Evolutionary conservation across 805 yeast genomes (phyloP), one percentile per base, ranked within the genome.

Genomic region (Suhomyces tanzawaensis): DNA sequence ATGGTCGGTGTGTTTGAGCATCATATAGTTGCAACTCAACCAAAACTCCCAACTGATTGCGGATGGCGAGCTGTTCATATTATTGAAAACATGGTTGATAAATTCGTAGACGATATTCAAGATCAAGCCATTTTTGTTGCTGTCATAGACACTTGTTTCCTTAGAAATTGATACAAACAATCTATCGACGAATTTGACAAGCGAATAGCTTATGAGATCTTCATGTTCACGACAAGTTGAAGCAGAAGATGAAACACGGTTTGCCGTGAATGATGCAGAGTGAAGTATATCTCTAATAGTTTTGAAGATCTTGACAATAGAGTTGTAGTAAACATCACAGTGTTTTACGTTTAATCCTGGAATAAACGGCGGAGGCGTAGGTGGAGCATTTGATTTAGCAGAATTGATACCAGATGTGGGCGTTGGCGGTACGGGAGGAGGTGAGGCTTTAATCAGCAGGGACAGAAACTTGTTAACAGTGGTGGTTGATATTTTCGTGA

Each of bases 41-140:
- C 95, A 87, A 52, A 88, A 86, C 35, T 67, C 64, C 93, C 95
- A 87, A 61, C 83, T 76, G 17, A 85, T 59, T 11, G 46, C 21
- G n/a, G 48, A 29, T 19, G 39, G 22, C 17, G 36, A 25, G 31
- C 39, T 45, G 37, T 49, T 52, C 30, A 46, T 48, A 37, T 45
- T 48, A 38, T 50, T 55, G 36, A 48, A 51, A 37, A 62, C 58
- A 41, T 67, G 64, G 42, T 60, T 61, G 22, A 62, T 51, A 40
- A 58, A 66, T 30, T 72, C 77, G 38, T 60, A 59, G 12, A 61
- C 58, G 32, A 71, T 56, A 42, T 67, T 71, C 27, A 73, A 51
- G 21, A 72, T 48, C 31, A 64, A 51, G 4, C 74, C 69, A 40
- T 64, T 61, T 42, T 58, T 64, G 46, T 54, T 60, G 34, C 56